These are phyloP conservation scores for Drechslerella dactyloides DNA, from an alignment of 2,329 filamentous ascomycete species.

Conservation along the genomic window DNA sequence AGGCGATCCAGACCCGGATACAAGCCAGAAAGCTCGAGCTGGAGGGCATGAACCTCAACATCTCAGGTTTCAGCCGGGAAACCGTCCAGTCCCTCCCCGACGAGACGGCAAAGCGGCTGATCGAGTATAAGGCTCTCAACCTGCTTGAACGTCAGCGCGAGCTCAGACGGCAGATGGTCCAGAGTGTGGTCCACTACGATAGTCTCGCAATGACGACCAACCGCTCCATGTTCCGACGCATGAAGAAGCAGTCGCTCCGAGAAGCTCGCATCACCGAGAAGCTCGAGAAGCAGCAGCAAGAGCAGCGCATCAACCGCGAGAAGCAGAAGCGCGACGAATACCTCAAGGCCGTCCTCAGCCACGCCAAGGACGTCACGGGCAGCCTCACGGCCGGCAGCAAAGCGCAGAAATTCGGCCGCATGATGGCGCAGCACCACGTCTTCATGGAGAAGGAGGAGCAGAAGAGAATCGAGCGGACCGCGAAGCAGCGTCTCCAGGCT, in stretches of 20 bases:
- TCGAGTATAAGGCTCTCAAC: conserved; percentile 90
- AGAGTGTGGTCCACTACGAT: conserved; percentile 92
- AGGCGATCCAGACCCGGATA: conserved; percentile 88
- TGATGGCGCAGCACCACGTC: conserved; percentile 89
- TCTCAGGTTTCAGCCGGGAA: conserved; percentile 62
- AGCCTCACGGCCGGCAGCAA: conserved; percentile 60
- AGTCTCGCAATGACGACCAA: conserved; percentile 98
- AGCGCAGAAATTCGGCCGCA: conserved; percentile 84
- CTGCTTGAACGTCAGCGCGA: conserved; percentile 87
- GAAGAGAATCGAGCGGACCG: conserved; percentile 95
- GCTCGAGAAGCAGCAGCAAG: conserved; percentile 96
- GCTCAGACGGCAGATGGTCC: conserved; percentile 82
- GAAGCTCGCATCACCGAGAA: conserved; percentile 98
- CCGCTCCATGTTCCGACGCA: conserved; percentile 82
- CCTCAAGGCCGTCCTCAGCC: conserved; percentile 81
- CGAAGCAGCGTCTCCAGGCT: conserved; percentile 98
- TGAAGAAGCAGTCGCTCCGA: conserved; percentile 95
- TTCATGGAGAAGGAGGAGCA: conserved; percentile 99
- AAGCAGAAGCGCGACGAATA: conserved; percentile 97
- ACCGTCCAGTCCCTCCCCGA: conserved; percentile 62
- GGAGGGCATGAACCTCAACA: conserved; percentile 71
- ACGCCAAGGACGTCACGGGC: conserved; percentile 77
- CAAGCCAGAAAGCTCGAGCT: conserved; percentile 82
- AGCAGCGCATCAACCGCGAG: conserved; percentile 92
- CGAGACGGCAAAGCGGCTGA: conserved; percentile 85